Evolutionary conservation across 768 basidiomycete genomes (phyloP).

Genomic region (Termitomyces sp.): DNA sequence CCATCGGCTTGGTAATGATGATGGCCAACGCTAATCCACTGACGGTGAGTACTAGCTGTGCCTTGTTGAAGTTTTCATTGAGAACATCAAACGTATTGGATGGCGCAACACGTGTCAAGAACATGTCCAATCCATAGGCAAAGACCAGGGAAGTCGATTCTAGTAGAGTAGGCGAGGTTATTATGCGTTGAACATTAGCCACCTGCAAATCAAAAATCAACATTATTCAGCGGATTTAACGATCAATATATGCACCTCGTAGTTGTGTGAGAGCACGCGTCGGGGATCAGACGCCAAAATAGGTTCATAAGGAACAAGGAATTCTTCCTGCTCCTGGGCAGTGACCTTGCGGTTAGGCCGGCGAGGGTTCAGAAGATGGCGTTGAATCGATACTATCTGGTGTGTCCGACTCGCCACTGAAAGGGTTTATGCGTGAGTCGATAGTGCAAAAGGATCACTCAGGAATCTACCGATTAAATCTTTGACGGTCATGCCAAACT

Average conservation of each 20-base stretch:
- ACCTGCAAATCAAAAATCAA: constrained; percentile 41
- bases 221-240: background rate
- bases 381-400: constrained; percentile 73
- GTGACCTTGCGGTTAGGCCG: constrained; percentile 76
- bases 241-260: constrained; percentile 32
- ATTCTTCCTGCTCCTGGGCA: constrained; percentile 77
- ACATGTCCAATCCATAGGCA: constrained; percentile 85
- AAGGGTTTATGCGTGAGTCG: background rate
- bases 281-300: constrained; percentile 68
- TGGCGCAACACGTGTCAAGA: constrained; percentile 80
- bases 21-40: constrained; percentile 71
- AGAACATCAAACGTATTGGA: constrained; percentile 92
- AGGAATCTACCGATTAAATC: constrained; percentile 73
- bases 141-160: constrained; percentile 92
- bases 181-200: constrained; percentile 60
- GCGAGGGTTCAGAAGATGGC: constrained; percentile 77
- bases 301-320: constrained; percentile 82
- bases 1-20: constrained; percentile 78
- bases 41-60: constrained; percentile 83
- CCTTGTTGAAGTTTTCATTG: constrained; percentile 90
- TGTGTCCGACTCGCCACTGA: constrained; percentile 75
- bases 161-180: constrained; percentile 79
- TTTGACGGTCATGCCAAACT: constrained; percentile 83
- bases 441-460: background rate
- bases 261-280: constrained; percentile 46